These are phyloP conservation scores for Meyerozyma sp. DNA, from an alignment of 1,139 yeast species.

Conservation along the genomic window DNA sequence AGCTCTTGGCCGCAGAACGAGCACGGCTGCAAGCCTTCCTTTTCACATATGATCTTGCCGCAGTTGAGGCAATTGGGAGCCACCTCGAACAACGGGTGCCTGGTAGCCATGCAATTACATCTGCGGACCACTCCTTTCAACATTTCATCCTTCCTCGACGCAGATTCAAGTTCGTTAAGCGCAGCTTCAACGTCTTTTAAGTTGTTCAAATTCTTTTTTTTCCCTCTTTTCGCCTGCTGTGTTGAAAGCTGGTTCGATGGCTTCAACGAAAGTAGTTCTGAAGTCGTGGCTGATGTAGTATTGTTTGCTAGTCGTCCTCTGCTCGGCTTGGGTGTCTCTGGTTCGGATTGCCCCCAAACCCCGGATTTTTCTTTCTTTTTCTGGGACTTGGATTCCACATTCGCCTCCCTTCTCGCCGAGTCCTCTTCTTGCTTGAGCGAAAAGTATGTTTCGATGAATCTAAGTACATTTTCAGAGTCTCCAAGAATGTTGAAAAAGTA, in stretches of 20 bases:
- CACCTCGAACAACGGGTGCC: conserved; percentile 82
- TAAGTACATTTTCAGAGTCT: conserved; percentile 40
- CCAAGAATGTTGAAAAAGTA: conserved; percentile 53
- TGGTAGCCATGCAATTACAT: conserved; percentile 80
- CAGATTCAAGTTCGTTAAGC: conserved; percentile 32
- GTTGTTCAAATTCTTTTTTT: conserved; percentile 41
- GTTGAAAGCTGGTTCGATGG: conserved; percentile 16
- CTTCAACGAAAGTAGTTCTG: conserved; percentile 29
- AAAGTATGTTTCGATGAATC: conserved; percentile 31
- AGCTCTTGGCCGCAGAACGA: conserved; percentile 72
- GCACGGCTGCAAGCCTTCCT: conserved; percentile 91
- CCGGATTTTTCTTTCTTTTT: background rate
- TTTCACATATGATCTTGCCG: conserved; percentile 86
- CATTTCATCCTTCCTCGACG: conserved; percentile 2
- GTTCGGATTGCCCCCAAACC: conserved; percentile 2
- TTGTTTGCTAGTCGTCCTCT: conserved; percentile 17
- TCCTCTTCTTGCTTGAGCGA: conserved; percentile 17
- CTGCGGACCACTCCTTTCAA: conserved; percentile 11
- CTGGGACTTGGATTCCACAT: background rate
- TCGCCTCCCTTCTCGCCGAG: conserved; percentile 3
- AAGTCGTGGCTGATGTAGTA: conserved; percentile 27
- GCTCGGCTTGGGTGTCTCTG: conserved; percentile 17
- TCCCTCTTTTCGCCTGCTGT: conserved; percentile 24
- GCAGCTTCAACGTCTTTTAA: conserved; percentile 54
- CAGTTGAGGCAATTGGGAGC: conserved; percentile 94